These are phyloP conservation scores for Didymella arachidicola DNA, from an alignment of 2,329 filamentous ascomycete species.

Conservation along the genomic window DNA sequence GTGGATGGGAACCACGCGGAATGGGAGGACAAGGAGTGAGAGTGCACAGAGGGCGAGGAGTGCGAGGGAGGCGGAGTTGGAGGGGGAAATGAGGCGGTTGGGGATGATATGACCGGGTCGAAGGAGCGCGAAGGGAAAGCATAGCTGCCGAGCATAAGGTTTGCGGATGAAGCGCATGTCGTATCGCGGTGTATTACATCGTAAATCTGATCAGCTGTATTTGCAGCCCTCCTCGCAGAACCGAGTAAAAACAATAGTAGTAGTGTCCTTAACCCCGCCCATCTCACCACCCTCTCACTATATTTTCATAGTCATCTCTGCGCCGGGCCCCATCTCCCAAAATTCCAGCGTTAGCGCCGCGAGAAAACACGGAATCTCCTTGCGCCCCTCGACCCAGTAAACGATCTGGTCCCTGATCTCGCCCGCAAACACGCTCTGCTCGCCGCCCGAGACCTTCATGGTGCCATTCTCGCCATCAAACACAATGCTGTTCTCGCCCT, in stretches of 20 bases:
- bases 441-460: constrained; percentile 96
- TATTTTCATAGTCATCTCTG: constrained; percentile 35
- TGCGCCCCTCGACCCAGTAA: constrained; percentile 95
- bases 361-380: constrained; percentile 91
- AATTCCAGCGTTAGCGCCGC: constrained; percentile 93
- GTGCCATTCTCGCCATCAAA: constrained; percentile 94
- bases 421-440: constrained; percentile 82
- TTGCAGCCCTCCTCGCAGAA: too few species aligned
- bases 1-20: constrained; percentile 2
- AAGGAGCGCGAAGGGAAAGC: neutral
- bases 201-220: neutral
- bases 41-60: constrained; percentile 2
- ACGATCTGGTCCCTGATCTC: constrained; percentile 87
- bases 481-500: constrained; percentile 67
- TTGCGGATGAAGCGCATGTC: neutral
- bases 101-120: constrained; percentile 24
- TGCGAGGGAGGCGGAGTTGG: constrained; percentile 20
- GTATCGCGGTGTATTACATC: constrained; percentile 6
- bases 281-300: neutral
- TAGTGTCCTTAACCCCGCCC: neutral
- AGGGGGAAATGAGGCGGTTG: constrained; percentile 37
- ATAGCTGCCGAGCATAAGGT: neutral
- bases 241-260: neutral
- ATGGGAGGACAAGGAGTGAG: constrained; percentile 5
- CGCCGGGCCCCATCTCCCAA: constrained; percentile 70